Evolutionary conservation across 2,329 filamentous ascomycete genomes (phyloP).

Genomic region (Colletotrichum agaves): DNA sequence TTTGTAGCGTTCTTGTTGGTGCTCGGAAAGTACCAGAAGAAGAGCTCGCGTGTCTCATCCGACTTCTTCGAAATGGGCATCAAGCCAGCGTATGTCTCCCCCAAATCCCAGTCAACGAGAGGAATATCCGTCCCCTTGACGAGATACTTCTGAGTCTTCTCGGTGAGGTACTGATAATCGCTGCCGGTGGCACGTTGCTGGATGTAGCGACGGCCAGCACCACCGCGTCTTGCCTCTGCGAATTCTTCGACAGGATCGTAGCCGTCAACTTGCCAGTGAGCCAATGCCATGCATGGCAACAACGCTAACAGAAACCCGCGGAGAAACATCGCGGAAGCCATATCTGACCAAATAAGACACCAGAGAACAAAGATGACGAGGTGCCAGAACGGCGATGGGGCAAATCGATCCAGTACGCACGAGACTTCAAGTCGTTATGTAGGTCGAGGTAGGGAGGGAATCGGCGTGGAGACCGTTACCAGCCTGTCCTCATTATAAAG

Average conservation of each 20-base stretch:
- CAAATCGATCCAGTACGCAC: no score
- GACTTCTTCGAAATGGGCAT: constrained; percentile 62
- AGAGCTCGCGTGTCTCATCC: constrained; percentile 63
- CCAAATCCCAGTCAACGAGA: constrained; percentile 76
- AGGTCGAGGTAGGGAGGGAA: no score
- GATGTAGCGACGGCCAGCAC: neutral
- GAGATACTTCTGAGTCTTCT: constrained; percentile 56
- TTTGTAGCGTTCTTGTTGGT: constrained; percentile 69
- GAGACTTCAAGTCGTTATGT: no score
- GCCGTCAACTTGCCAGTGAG: constrained; percentile 22
- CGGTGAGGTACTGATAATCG: constrained; percentile 24
- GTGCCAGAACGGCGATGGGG: no score
- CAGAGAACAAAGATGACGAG: neutral
- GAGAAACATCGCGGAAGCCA: neutral
- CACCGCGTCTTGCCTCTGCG: neutral
- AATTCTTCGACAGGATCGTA: constrained; percentile 9
- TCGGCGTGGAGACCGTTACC: no score
- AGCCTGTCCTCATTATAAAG: no score
- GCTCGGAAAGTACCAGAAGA: constrained; percentile 67
- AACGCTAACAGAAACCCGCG: constrained; percentile 5
- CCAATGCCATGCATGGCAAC: constrained; percentile 17
- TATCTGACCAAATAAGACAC: no score
- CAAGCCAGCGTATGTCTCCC: constrained; percentile 73
- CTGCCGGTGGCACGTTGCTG: neutral
- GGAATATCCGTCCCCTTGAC: constrained; percentile 74